Conservation (phyloP, 116 monocot genomes). For the Cymodocea nodosa region DNA sequence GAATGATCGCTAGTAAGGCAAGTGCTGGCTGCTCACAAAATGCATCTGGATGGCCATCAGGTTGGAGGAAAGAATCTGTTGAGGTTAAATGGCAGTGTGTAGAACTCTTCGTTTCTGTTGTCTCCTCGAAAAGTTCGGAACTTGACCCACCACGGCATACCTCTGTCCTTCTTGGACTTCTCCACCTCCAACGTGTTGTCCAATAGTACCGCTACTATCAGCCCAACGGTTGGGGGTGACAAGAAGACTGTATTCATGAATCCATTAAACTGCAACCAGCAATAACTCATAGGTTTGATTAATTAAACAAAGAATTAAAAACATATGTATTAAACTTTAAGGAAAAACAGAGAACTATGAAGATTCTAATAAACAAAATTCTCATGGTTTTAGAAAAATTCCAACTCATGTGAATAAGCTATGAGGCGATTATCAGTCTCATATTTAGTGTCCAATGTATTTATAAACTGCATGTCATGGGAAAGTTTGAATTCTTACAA, state of each 20-base stretch:
- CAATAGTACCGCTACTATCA: conserved; percentile 55
- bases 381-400: too few relatives aligned
- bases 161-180: conserved; percentile 69
- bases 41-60: background rate
- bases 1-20: background rate
- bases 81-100: conserved; percentile 69
- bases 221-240: conserved; percentile 66
- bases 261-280: conserved; percentile 60
- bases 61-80: conserved; percentile 73
- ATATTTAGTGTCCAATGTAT: too few relatives aligned
- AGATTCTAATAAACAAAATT: too few relatives aligned
- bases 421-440: too few relatives aligned
- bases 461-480: too few relatives aligned
- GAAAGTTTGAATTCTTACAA: too few relatives aligned
- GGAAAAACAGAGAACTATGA: too few relatives aligned
- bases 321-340: too few relatives aligned
- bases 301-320: background rate
- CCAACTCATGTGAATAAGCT: too few relatives aligned
- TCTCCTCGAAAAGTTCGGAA: conserved; percentile 82
- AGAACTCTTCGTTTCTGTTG: conserved; percentile 79
- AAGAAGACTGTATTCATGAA: conserved; percentile 73
- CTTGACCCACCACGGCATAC: conserved; percentile 87
- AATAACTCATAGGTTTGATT: background rate
- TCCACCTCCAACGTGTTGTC: conserved; percentile 88
- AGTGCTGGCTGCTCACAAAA: background rate